Evolutionary conservation across 805 yeast genomes (phyloP).

Genomic region (Metschnikowia vanudenii): DNA sequence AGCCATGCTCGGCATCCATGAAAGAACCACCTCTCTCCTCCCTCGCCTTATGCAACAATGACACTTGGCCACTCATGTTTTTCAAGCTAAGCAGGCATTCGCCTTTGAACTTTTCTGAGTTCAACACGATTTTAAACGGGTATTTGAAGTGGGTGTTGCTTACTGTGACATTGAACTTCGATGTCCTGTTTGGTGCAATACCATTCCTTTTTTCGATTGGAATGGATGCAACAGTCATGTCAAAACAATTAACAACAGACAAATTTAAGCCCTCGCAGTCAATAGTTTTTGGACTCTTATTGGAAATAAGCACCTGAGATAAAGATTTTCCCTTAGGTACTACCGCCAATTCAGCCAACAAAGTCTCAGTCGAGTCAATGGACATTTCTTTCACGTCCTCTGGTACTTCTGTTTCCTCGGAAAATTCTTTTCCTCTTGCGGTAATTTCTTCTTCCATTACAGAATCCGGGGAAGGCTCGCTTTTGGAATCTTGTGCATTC

Average conservation of each 20-base stretch:
- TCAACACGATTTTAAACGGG: slow-evolving; percentile 33
- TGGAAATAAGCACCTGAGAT: slow-evolving; percentile 33
- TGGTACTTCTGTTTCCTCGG: background rate
- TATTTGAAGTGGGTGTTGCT: slow-evolving; percentile 31
- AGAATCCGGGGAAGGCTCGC: background rate
- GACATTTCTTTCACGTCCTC: background rate
- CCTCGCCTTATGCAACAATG: background rate
- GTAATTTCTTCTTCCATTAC: background rate
- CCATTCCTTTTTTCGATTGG: slow-evolving; percentile 33
- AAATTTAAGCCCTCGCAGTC: slow-evolving; percentile 32
- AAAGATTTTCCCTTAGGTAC: slow-evolving; percentile 32
- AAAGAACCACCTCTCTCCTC: background rate
- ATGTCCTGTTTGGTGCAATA: slow-evolving; percentile 29
- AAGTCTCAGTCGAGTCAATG: slow-evolving; percentile 2
- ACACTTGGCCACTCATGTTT: slow-evolving; percentile 24
- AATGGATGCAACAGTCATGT: slow-evolving; percentile 25
- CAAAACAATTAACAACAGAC: slow-evolving; percentile 31
- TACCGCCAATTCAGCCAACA: slow-evolving; percentile 22
- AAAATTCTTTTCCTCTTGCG: background rate
- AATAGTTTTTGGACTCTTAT: slow-evolving; percentile 26
- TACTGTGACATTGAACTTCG: slow-evolving; percentile 35
- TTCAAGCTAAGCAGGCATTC: slow-evolving; percentile 24
- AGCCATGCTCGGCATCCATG: background rate
- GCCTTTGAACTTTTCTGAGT: slow-evolving; percentile 21
- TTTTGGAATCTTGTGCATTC: slow-evolving; percentile 1